Evolutionary conservation across 805 yeast species (phyloP), one percentile per base, ranked within the genome.

Genomic region (Metschnikowia dekortorum): DNA sequence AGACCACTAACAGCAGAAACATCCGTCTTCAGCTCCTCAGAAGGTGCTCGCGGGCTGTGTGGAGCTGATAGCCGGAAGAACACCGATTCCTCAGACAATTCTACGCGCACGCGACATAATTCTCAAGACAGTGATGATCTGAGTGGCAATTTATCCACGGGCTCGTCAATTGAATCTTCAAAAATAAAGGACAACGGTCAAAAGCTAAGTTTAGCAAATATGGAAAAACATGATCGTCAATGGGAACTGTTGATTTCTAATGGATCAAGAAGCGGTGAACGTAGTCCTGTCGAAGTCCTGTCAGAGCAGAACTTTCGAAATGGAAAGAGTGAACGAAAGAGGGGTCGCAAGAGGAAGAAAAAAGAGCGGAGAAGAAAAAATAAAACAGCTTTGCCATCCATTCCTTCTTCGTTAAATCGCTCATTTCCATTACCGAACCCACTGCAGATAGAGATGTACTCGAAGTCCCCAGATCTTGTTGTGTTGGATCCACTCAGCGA

Each of bases 401-500:
- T 58, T 7, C 47, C 50, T 13, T 53, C 55, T 1, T 51, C 56
- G 29, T 46, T 58, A 10, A 51, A 52, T 33, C 56, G 61, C 14
- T 39, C 51, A 13, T 58, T 58, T 42, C 60, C 61, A 9, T 56
- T 56, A 14, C 60, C 60, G n/a, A 53, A 51, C 36, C 61, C 61
- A 9, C 44, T 39, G 26, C 53, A 56, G 43, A 58, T 58, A 34
- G 61, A 56, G 35, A 36, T 52, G 18, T 58, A 58, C 46, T 52
- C 56, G n/a, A 53, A 50, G 22, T 52, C 40, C 16, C 34, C 49
- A 26, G 61, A 57, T 36, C 33, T 47, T 26, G 61, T 57, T 29
- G 52, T 42, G 29, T 50, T 57, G 36, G 52, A 54, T 18, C 53
- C 38, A 28, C 40, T 39, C 32, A 35, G 36, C 13, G 35, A 44